phyloP scores from a whole-genome alignment of 2,329 filamentous ascomycete genomes.

The Karstenula rhodostoma region DNA sequence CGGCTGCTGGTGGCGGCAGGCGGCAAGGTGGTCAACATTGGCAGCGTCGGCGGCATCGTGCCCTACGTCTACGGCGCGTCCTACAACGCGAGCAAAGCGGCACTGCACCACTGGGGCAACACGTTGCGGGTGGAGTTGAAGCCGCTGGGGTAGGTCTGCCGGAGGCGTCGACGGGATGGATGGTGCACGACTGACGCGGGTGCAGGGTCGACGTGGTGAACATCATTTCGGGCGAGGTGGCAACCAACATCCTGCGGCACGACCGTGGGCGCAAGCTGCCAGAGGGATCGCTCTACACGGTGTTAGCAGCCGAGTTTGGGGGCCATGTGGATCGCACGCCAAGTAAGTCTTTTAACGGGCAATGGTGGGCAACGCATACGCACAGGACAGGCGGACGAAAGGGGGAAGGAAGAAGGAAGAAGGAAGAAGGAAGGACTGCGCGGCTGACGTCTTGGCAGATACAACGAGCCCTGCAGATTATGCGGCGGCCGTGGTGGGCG shows the following conservation, averaged over 20 bases:
- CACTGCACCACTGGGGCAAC: conserved; percentile 15
- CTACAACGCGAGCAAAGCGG: conserved; percentile 14
- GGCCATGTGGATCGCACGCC: conserved; percentile 8
- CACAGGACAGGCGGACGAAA: no score
- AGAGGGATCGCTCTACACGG: conserved; percentile 9
- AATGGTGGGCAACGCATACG: no score
- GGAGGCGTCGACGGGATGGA: neutral
- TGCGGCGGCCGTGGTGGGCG: conserved; percentile 10
- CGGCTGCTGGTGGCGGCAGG: conserved; percentile 8
- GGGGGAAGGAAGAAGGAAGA: no score
- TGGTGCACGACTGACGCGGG: neutral
- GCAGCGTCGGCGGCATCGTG: conserved; percentile 15
- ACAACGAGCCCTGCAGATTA: conserved; percentile 11
- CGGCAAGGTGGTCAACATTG: conserved; percentile 18
- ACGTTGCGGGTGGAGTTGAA: conserved; percentile 12
- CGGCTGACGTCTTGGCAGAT: conserved; percentile 7
- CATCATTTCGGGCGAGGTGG: conserved; percentile 18
- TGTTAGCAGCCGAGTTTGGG: conserved; percentile 9
- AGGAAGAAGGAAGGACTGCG: no score
- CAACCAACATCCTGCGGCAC: conserved; percentile 16
- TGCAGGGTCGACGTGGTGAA: conserved; percentile 16
- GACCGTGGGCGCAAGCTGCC: conserved; percentile 9
- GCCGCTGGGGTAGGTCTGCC: conserved; percentile 10
- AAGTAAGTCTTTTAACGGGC: no score
- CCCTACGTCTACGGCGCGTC: conserved; percentile 18